Evolutionary conservation across 2,329 filamentous ascomycete species (phyloP), one percentile per base, ranked within the genome.

Genomic region (Fusarium nisikadoi): DNA sequence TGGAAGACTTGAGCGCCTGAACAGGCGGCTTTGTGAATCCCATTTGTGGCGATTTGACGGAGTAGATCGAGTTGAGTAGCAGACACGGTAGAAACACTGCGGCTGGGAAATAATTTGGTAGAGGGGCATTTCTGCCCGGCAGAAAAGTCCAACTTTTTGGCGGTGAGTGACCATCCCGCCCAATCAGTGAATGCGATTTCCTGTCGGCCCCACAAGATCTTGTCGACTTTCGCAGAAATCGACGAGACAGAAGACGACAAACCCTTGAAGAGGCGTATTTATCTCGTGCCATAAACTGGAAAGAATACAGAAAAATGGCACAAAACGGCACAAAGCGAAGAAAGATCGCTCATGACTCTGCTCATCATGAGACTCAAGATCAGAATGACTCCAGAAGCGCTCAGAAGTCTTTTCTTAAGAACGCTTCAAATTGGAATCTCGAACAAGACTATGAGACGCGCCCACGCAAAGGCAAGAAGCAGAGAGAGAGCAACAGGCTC

Each of bases 371-470:
- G 49, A 77, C 78, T 17, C 78, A 73, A 71, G 80, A 71, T 41
- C 78, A 74, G 35, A 65, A 77, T 33, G 76, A 77, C 11, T 80
- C 79, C 7, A 81, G 78, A 66, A 85, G 83, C 59, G 81, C 85
- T n/a, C 86, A 89, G 64, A 88, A 88, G 74, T 87, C 88, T 59
- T 94, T 95, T 80, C 88, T 93, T 83, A 89, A 89, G 76, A 91
- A 89, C 77, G 94, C 93, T 10, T 87, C 93, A 65, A 91, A 90
- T 82, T 98, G 95, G 94, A 91, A 97, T 78, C 87, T 97, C 53
- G 96, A 97, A 84, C 93, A 97, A 79, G 92, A 94, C 81, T 98
- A 98, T 85, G 94, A 97, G 81, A 89, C 89, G 68, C 90, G 90
- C 74, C 91, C 93, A 50, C 88, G 93, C 75, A 96, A 96, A 80